phyloP scores from a whole-genome alignment of 495 filamentous ascomycete species.

The Cryomyces minteri region DNA sequence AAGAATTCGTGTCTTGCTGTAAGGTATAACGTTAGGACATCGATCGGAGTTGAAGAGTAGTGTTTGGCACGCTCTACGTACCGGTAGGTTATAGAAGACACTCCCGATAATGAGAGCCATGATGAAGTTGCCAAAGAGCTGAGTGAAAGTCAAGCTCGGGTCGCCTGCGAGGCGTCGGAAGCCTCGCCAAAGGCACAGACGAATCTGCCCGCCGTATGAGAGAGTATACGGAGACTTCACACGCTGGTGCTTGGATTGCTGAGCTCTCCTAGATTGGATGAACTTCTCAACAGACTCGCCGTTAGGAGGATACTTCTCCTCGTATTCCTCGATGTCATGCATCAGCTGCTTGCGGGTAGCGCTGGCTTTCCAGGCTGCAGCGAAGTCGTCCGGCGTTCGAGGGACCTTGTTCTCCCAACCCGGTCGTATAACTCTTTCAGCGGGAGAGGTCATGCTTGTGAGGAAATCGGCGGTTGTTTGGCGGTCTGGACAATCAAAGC shows the following conservation, averaged over 20 bases:
- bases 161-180: slow-evolving; percentile 54
- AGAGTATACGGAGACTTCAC: slow-evolving; percentile 14
- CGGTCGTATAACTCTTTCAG: slow-evolving; percentile 7
- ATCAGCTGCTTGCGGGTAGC: slow-evolving; percentile 1
- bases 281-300: slow-evolving; percentile 34
- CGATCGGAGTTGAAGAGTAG: no score
- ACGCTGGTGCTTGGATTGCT: slow-evolving; percentile 38
- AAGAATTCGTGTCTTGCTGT: slow-evolving; percentile 37
- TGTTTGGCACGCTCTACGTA: no score
- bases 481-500: slow-evolving; percentile 15
- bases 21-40: slow-evolving; percentile 12
- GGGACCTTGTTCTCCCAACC: slow-evolving; percentile 13
- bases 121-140: slow-evolving; percentile 51
- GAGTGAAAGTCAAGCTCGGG: slow-evolving; percentile 46
- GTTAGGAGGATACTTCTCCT: slow-evolving; percentile 1
- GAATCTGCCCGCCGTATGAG: slow-evolving; percentile 9
- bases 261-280: slow-evolving; percentile 25
- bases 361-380: slow-evolving; percentile 6
- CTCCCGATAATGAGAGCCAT: slow-evolving; percentile 65
- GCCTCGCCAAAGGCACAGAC: slow-evolving; percentile 43
- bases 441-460: slow-evolving; percentile 9
- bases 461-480: slow-evolving; percentile 13
- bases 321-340: slow-evolving; percentile 6
- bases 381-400: slow-evolving; percentile 13
- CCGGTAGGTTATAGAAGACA: slow-evolving; percentile 50